Evolutionary conservation across 78 protist genomes (phyloP), one percentile per base, ranked within the genome.

Genomic region (Trichosphaerium sp.): DNA sequence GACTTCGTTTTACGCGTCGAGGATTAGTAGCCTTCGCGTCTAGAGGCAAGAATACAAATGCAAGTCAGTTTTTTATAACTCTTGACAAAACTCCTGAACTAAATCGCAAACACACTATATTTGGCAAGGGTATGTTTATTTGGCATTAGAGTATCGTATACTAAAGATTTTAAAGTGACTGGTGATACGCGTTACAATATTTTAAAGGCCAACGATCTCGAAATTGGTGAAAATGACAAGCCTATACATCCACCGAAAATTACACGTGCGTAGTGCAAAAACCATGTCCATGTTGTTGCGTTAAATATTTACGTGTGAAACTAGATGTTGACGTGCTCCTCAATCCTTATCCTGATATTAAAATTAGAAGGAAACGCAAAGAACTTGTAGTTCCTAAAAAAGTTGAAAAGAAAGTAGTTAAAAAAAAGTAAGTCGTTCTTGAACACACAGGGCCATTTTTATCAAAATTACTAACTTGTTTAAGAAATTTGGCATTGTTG

Each of bases 1-100:
- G n/a, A n/a, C 41, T 89, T 28, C 44, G 56, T 21, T 82, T 82
- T 71, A 44, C 44, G 25, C 73, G 65, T 3, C 71, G 86, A 1
- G 90, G 90, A 14, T 49, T 87, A 6, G 65, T 86, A 14, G 90
- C 71, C 7, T 66, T 75, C 80, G 89, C 91, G n/a, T n/a, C n/a
- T n/a, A n/a, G 29, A 0, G 83, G 71, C 0, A 43, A 56, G 3
- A 47, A 89, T 60, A 37, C 69, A 44, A 94, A 94, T 54, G 61
- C 68, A 44, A 67, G 86, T 0, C 98, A 94, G 65, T 94, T 91
- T 62, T 94, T 92, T 80, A 56, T 94, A 62, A 93, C 98, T 15
- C 37, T 93, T 5, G 88, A 62, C 7, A 25, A 60, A 32, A 40
- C 85, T 4, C 89, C 74, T n/a, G 80, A 80, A 47, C 80, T 93